Percentiles rank a stretch among this genome's conserved stretches.
phyloP scores from a whole-genome alignment of 164 flowering plant species.

The Cinnamomum micranthum region DNA sequence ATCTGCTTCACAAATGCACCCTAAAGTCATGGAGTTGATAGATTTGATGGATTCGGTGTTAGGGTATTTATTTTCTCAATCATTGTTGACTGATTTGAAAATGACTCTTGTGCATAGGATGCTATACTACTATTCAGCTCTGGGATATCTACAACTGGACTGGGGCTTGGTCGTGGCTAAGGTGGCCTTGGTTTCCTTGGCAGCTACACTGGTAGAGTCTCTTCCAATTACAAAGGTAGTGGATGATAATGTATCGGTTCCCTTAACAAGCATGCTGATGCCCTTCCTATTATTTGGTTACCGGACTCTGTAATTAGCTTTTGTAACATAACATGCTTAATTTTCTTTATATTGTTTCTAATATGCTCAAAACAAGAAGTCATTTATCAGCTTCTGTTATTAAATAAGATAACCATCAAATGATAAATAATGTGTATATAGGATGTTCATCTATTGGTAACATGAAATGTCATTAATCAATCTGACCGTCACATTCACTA shows the following conservation, averaged over 20 bases:
- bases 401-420: no score
- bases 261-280: constrained; percentile 55
- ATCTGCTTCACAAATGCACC: no score
- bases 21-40: no score
- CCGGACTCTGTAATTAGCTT: constrained; percentile 1
- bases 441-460: no score
- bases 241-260: constrained; percentile 89
- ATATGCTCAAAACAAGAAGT: no score
- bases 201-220: constrained; percentile 84
- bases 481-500: no score
- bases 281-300: constrained; percentile 33
- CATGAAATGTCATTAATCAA: no score
- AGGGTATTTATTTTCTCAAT: not conserved
- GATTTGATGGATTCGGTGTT: no score
- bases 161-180: constrained; percentile 42
- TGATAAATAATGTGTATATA: no score
- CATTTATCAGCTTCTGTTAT: no score
- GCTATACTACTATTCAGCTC: constrained; percentile 66
- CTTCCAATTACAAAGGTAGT: constrained; percentile 55
- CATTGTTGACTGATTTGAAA: not conserved
- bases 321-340: not conserved
- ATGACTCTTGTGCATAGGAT: constrained; percentile 39
- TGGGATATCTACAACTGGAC: constrained; percentile 67
- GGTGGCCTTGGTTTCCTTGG: constrained; percentile 68
- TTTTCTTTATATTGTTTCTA: no score